A percentile compares a stretch with the other conserved stretches of the same genome.
These are phyloP conservation scores for Berberis vulgaris DNA, from an alignment of 164 flowering plant genomes.

Conservation along the genomic window DNA sequence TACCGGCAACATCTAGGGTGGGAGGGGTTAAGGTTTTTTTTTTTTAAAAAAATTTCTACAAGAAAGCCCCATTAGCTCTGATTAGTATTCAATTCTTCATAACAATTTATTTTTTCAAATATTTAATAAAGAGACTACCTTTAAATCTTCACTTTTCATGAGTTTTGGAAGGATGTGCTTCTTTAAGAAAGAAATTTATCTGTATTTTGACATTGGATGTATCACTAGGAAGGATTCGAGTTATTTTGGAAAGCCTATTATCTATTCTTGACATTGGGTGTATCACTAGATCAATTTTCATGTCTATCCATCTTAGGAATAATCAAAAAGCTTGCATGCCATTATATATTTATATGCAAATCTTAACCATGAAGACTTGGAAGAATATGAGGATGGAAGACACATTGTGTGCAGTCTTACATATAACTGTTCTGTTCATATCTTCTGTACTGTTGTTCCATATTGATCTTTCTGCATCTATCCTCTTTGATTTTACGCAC, in stretches of 20 bases:
- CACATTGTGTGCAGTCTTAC: slow-evolving; percentile 16
- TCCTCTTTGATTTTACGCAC: slow-evolving; percentile 2
- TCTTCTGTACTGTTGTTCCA: slow-evolving; percentile 2
- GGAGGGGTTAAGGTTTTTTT: no score
- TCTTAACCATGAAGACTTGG: slow-evolving; percentile 33
- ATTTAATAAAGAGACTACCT: no score
- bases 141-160: no score
- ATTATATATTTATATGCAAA: slow-evolving; percentile 16
- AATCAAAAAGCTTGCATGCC: slow-evolving; percentile 17
- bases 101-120: no score
- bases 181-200: no score
- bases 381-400: slow-evolving; percentile 17
- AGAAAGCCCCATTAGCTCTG: not conserved
- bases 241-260: not conserved
- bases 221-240: not conserved
- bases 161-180: no score
- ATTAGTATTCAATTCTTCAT: no score
- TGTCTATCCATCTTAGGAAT: slow-evolving; percentile 42
- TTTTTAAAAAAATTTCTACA: slow-evolving; percentile 2
- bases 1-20: no score
- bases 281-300: slow-evolving; percentile 31
- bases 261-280: slow-evolving; percentile 19
- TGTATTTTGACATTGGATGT: no score
- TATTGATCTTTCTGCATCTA: slow-evolving; percentile 13
- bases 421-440: slow-evolving; percentile 7